A percentile compares a stretch with the other conserved stretches of the same genome.
phyloP scores from a whole-genome alignment of 2,329 filamentous ascomycete genomes.

The Stachybotrys echinatus region DNA sequence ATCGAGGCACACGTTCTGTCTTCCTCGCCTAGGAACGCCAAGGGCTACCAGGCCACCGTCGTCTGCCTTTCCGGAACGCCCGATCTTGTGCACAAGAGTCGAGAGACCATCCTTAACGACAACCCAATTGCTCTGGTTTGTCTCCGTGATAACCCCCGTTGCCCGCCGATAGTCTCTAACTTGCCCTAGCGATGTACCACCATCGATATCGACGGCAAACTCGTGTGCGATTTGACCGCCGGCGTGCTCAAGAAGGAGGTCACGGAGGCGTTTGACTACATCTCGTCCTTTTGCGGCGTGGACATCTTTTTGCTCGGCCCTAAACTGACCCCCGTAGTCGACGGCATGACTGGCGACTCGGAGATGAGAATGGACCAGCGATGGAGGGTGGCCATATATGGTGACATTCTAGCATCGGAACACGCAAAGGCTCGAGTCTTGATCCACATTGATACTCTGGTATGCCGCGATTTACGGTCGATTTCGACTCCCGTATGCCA shows the following conservation, averaged over 20 bases:
- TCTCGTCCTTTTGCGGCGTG: slow-evolving; percentile 84
- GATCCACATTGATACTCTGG: slow-evolving; percentile 95
- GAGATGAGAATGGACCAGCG: slow-evolving; percentile 84
- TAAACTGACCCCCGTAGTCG: slow-evolving; percentile 74
- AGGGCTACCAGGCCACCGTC: slow-evolving; percentile 69
- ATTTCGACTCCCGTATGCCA: not conserved
- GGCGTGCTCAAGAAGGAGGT: slow-evolving; percentile 70
- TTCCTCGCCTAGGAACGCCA: slow-evolving; percentile 68
- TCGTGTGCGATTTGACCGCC: slow-evolving; percentile 70
- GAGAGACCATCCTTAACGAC: slow-evolving; percentile 84
- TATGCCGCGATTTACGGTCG: slow-evolving; percentile 29
- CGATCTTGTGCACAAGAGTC: slow-evolving; percentile 83
- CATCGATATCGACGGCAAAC: slow-evolving; percentile 86
- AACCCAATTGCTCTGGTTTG: slow-evolving; percentile 89
- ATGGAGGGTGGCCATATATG: slow-evolving; percentile 89
- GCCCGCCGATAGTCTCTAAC: too few relatives aligned
- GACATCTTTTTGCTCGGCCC: slow-evolving; percentile 95
- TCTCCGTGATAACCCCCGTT: slow-evolving; percentile 12
- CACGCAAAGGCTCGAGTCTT: slow-evolving; percentile 94
- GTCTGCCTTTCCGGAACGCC: slow-evolving; percentile 86
- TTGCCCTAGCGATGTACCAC: slow-evolving; percentile 73
- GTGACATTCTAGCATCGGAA: slow-evolving; percentile 90
- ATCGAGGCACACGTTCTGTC: slow-evolving; percentile 82
- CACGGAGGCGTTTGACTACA: slow-evolving; percentile 78
- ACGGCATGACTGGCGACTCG: slow-evolving; percentile 68